phyloP scores from a whole-genome alignment of 2,329 filamentous ascomycete species.

The Sphaerulina vaccinii region DNA sequence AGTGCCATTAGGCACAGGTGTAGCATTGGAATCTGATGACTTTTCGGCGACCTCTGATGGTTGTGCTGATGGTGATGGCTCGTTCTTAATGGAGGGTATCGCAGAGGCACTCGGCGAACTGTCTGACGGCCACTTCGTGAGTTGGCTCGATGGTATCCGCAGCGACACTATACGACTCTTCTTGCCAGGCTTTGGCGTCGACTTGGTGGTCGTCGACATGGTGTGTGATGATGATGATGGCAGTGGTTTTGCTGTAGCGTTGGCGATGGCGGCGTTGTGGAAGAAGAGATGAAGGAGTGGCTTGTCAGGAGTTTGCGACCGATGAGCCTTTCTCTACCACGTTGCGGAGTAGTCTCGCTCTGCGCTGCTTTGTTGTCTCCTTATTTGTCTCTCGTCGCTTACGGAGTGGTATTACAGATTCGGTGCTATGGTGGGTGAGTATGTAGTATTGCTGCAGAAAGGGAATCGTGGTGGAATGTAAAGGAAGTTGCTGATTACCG shows the following conservation, averaged over 20 bases:
- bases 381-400: neutral
- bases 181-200: conserved; percentile 29
- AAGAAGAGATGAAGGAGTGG: neutral
- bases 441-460: neutral
- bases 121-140: conserved; percentile 33
- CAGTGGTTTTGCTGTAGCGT: conserved; percentile 2
- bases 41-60: conserved; percentile 41
- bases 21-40: conserved; percentile 44
- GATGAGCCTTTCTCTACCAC: neutral
- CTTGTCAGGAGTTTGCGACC: neutral
- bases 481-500: no score
- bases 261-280: neutral
- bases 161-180: conserved; percentile 34
- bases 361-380: neutral
- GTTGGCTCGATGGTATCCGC: conserved; percentile 27
- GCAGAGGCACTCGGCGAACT: conserved; percentile 17
- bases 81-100: conserved; percentile 32
- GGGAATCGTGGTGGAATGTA: neutral
- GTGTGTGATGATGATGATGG: conserved; percentile 15
- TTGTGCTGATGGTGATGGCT: conserved; percentile 37
- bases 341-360: neutral
- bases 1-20: conserved; percentile 37
- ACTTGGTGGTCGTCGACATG: conserved; percentile 29
- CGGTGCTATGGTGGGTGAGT: neutral
- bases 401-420: neutral